Conservation (phyloP, 768 basidiomycete genomes). For the Mycena crocata region DNA sequence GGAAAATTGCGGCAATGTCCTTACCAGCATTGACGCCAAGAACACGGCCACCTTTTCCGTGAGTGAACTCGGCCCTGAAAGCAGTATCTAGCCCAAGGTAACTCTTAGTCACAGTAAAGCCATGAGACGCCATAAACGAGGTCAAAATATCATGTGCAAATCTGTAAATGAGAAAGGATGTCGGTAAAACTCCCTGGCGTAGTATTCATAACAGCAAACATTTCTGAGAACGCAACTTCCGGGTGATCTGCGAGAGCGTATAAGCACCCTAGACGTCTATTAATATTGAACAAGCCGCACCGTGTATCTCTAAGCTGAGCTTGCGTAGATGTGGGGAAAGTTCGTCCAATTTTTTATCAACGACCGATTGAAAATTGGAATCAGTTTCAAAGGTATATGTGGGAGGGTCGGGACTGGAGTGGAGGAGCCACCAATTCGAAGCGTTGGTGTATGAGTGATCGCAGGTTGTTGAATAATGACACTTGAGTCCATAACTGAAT, state of each 20-base stretch:
- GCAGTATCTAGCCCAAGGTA: conserved; percentile 81
- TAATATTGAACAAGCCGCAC: conserved; percentile 50
- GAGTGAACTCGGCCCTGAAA: conserved; percentile 79
- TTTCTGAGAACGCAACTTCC: conserved; percentile 74
- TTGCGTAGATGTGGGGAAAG: conserved; percentile 65
- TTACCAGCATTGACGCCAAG: conserved; percentile 87
- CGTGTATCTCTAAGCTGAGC: conserved; percentile 78
- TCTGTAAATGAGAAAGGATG: conserved; percentile 49
- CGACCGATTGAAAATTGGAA: conserved; percentile 59
- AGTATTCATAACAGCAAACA: conserved; percentile 52
- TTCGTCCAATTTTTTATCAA: conserved; percentile 65
- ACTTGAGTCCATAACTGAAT: conserved; percentile 4
- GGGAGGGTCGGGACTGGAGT: conserved; percentile 51
- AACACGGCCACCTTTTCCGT: conserved; percentile 69
- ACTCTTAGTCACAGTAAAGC: conserved; percentile 77
- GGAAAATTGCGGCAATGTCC: conserved; percentile 38
- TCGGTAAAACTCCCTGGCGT: conserved; percentile 13
- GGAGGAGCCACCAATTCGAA: conserved; percentile 24
- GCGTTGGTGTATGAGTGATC: conserved; percentile 24
- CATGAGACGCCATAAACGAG: conserved; percentile 72
- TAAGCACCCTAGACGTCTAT: conserved; percentile 7
- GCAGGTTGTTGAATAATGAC: conserved; percentile 25
- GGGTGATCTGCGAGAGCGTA: conserved; percentile 62
- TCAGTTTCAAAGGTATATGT: conserved; percentile 47
- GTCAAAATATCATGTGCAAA: conserved; percentile 79